Conservation (phyloP, 352 stramenopile species). For the Pythium coloratum region DNA sequence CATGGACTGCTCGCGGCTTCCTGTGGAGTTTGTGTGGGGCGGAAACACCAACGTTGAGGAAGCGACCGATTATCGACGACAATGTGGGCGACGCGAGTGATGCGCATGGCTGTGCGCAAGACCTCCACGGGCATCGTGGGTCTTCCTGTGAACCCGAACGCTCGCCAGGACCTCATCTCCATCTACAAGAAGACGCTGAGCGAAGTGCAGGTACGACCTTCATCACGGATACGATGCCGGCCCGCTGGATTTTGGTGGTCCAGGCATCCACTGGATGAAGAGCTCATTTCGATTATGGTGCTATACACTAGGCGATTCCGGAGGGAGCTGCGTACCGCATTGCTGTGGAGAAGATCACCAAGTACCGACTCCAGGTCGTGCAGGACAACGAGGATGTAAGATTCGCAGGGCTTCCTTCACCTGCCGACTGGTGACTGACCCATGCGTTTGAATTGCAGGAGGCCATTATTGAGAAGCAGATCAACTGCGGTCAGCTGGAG, state of each 20-base stretch:
- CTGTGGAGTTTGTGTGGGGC: slow-evolving; percentile 27
- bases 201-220: slow-evolving; percentile 61
- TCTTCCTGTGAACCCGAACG: slow-evolving; percentile 82
- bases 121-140: slow-evolving; percentile 86
- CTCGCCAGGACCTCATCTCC: slow-evolving; percentile 79
- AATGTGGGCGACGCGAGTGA: slow-evolving; percentile 84
- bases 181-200: slow-evolving; percentile 84
- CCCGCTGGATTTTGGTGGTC: slow-evolving; percentile 19
- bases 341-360: slow-evolving; percentile 85
- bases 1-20: slow-evolving; percentile 12
- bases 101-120: slow-evolving; percentile 87
- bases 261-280: slow-evolving; percentile 1
- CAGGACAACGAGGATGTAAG: slow-evolving; percentile 72
- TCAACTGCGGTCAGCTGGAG: slow-evolving; percentile 88
- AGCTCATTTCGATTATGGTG: neutral
- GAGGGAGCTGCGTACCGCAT: slow-evolving; percentile 67
- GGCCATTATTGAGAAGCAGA: slow-evolving; percentile 76
- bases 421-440: neutral
- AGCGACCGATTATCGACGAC: slow-evolving; percentile 12
- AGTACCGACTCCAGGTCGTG: slow-evolving; percentile 79
- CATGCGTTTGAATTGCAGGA: slow-evolving; percentile 39
- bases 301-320: slow-evolving; percentile 51
- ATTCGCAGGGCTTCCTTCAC: neutral
- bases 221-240: neutral
- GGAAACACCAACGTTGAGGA: slow-evolving; percentile 24